These are phyloP conservation scores for Coemansia sp. DNA, from an alignment of 192 early-diverging fungal species.

Conservation along the genomic window DNA sequence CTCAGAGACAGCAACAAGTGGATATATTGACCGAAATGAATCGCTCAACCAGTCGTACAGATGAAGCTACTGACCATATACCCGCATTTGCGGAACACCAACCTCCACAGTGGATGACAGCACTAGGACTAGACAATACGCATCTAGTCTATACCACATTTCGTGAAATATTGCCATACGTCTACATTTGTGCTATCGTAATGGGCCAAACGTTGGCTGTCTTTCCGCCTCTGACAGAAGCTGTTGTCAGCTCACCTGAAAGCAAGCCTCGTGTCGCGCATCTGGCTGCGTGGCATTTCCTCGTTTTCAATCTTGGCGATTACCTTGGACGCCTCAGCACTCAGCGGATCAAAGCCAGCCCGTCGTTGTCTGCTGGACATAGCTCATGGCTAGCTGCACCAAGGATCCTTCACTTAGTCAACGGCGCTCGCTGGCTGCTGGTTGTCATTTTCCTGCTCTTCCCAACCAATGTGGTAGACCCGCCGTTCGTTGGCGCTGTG, in stretches of 20 bases:
- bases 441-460: constrained; percentile 59
- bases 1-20: background rate
- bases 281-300: constrained; percentile 68
- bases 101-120: constrained; percentile 15
- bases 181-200: constrained; percentile 52
- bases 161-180: constrained; percentile 26
- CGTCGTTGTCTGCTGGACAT: background rate
- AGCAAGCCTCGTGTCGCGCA: constrained; percentile 21
- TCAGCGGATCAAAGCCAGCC: constrained; percentile 30
- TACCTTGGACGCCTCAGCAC: constrained; percentile 65
- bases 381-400: constrained; percentile 8
- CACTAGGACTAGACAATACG: constrained; percentile 29
- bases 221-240: constrained; percentile 74
- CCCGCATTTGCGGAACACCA: background rate
- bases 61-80: background rate
- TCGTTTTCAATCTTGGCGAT: constrained; percentile 73
- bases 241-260: constrained; percentile 53
- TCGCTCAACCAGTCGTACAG: background rate
- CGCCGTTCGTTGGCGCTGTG: constrained; percentile 9
- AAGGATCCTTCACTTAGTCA: constrained; percentile 38
- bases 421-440: constrained; percentile 42
- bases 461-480: constrained; percentile 19
- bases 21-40: background rate
- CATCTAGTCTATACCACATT: constrained; percentile 23
- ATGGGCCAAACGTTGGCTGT: constrained; percentile 69